Base-by-base conservation (phyloP, 139 green algal genomes). In the Tetraselmis striata region DNA sequence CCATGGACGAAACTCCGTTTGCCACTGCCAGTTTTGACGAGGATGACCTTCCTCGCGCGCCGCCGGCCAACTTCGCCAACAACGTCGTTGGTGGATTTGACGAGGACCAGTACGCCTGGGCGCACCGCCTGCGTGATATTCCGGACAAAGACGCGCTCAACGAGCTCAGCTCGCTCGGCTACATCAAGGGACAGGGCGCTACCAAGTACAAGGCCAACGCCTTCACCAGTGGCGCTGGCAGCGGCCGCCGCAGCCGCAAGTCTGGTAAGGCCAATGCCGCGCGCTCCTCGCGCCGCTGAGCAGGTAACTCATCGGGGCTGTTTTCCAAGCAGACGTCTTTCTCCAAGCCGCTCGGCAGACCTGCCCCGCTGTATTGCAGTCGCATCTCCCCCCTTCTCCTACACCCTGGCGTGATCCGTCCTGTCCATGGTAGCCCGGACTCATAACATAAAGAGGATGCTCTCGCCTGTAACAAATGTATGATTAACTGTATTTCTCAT, bases 91-190 rank as follows among this genome's bases (percentile, higher is more conserved):
- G 59, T 23, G 28, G 25, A 1, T 81, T 84, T 79, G 76, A 79
- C 28, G 80, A 82, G 27, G 82, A 87, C 59, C 82, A 85, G 22
- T 92, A 92, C 83, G 87, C 86, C 1, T 93, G 90, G 90, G 90
- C 90, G 28, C 76, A 87, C 28, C 83, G 84, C 28, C 80, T 93
- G 29, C 76, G 87, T 0, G 75, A 86, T 30, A 84, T 92, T 22
- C 88, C 89, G 1, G 89, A 93, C 31, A 90, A 92, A 83, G 90
- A 85, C 27, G 59, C 76, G 29, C 59, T 83, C 23, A 31, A 76
- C 28, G 81, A 75, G 2, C 32, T 83, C 32, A 29, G 30, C 27
- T n/a, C 31, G 26, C 28, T 76, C 23, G 76, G 76, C 26, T 77
- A 84, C 75, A 58, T 77, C 76, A 67, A 67, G 45, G 45, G 45